Conservation (phyloP, 257 asterid genomes). For the Plantago elongata region DNA sequence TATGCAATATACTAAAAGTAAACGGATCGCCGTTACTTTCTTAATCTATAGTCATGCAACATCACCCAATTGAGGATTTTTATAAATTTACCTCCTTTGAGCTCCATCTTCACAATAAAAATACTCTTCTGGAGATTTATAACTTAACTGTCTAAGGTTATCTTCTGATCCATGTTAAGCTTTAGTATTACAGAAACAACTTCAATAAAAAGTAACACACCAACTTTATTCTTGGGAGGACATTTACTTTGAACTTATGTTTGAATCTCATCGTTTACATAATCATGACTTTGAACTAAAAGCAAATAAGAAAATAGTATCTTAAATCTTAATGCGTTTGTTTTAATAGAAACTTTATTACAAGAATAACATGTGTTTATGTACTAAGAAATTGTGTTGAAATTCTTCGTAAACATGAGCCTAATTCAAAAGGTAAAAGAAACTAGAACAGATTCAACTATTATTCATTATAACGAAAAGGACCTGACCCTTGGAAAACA, state of each 20-base stretch:
- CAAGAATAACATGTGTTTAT: no score
- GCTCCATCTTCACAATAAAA: not conserved
- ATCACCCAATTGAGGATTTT: no score
- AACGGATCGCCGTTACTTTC: conserved; percentile 6
- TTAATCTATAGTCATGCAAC: conserved; percentile 9
- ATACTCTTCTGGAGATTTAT: not conserved
- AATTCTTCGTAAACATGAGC: no score
- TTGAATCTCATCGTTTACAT: not conserved
- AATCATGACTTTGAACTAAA: not conserved
- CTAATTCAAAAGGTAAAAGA: no score
- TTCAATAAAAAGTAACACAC: not conserved
- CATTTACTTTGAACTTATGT: conserved; percentile 11
- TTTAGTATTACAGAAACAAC: not conserved
- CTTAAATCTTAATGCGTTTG: no score
- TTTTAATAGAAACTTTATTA: no score
- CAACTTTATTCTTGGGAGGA: conserved; percentile 7
- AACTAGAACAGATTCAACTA: not conserved
- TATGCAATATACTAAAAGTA: conserved; percentile 1
- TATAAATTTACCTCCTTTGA: no score
- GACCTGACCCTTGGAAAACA: not conserved
- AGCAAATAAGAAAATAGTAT: not conserved
- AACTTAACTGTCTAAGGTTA: not conserved
- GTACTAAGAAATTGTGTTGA: no score
- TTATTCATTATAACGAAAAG: not conserved
- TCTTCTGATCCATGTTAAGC: conserved; percentile 13